Conservation (phyloP, 371 early-diverging fungal genomes). For the Mortierella sp. region DNA sequence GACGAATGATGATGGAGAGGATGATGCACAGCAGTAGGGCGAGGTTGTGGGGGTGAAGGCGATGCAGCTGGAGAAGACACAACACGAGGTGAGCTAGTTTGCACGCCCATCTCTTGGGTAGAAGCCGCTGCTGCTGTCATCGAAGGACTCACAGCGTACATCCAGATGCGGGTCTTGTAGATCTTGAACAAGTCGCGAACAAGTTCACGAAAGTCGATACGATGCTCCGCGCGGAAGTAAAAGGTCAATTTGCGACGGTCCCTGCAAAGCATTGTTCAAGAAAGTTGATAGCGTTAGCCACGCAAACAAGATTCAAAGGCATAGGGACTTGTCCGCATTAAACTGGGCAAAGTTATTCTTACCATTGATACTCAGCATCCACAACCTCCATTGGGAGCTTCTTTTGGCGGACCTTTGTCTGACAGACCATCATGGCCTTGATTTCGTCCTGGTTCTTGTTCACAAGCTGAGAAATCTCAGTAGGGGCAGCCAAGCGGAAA, state of each 20-base stretch:
- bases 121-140: constrained; percentile 17
- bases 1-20: constrained; percentile 1
- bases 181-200: constrained; percentile 98
- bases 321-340: not conserved
- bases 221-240: constrained; percentile 93
- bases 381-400: constrained; percentile 95
- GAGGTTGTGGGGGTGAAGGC: constrained; percentile 17
- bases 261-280: constrained; percentile 57
- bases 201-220: constrained; percentile 98
- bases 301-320: not conserved
- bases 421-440: constrained; percentile 88
- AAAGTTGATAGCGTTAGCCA: not conserved
- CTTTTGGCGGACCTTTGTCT: constrained; percentile 86
- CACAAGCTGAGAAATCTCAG: constrained; percentile 79
- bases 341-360: not conserved
- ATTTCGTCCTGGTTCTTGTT: constrained; percentile 89
- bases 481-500: constrained; percentile 83
- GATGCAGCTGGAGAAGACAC: constrained; percentile 18
- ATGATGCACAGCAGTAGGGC: not conserved
- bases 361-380: constrained; percentile 98
- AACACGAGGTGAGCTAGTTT: constrained; percentile 5
- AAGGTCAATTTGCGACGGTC: constrained; percentile 97
- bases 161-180: constrained; percentile 99
- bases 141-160: constrained; percentile 73
- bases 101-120: not conserved